phyloP scores from a whole-genome alignment of 2,329 filamentous ascomycete species.

The Trichoderma simmonsii region DNA sequence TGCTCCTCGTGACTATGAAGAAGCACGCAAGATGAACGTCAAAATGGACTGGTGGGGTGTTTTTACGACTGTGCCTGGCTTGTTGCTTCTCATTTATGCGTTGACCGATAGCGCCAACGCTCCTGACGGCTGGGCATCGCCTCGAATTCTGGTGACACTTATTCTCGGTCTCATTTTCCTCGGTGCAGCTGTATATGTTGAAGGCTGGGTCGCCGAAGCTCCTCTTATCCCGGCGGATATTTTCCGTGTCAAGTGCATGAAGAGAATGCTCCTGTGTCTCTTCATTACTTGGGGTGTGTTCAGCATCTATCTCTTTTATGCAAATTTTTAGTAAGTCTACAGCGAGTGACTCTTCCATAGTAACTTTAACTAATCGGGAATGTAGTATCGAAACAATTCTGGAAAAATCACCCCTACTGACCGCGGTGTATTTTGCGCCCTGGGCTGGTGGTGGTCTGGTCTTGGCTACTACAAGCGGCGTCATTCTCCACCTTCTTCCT shows the following conservation, averaged over 20 bases:
- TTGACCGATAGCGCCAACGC: constrained; percentile 65
- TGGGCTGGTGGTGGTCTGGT: constrained; percentile 58
- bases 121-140: constrained; percentile 58
- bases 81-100: constrained; percentile 65
- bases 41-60: constrained; percentile 63
- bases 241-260: constrained; percentile 62
- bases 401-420: constrained; percentile 48
- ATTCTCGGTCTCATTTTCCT: constrained; percentile 54
- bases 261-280: constrained; percentile 51
- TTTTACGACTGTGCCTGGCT: constrained; percentile 51
- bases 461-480: constrained; percentile 51
- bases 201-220: constrained; percentile 58
- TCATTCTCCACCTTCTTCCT: constrained; percentile 54
- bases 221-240: constrained; percentile 63
- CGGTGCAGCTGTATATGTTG: constrained; percentile 56
- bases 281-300: constrained; percentile 53
- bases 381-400: constrained; percentile 53
- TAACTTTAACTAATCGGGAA: constrained; percentile 5
- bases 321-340: constrained; percentile 56
- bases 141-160: constrained; percentile 61
- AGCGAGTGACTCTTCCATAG: accelerated
- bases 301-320: constrained; percentile 61
- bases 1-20: constrained; percentile 35
- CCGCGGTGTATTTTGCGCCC: constrained; percentile 58
- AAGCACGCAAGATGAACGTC: constrained; percentile 29